Evolutionary conservation across 345 rosid genomes (phyloP).

Genomic region (Durio zibethinus): DNA sequence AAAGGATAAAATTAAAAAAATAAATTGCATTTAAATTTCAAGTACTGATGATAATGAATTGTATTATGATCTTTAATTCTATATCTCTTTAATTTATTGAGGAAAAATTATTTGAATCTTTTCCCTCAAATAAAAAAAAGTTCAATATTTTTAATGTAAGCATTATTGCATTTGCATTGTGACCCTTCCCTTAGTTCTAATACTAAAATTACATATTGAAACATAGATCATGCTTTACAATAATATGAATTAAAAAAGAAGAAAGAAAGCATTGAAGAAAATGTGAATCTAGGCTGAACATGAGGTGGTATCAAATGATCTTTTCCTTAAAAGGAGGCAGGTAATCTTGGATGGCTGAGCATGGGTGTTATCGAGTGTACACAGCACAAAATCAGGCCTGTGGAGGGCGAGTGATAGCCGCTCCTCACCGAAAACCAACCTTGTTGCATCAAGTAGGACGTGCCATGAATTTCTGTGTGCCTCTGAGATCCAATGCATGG

Average conservation of each 20-base stretch:
- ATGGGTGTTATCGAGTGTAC: slow-evolving; percentile 44
- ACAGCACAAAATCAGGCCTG: slow-evolving; percentile 59
- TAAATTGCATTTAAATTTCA: too few relatives aligned
- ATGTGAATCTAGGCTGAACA: slow-evolving; percentile 15
- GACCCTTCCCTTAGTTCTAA: neutral
- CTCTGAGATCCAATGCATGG: slow-evolving; percentile 72
- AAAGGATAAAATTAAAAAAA: too few relatives aligned
- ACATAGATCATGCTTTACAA: neutral
- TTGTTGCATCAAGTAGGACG: slow-evolving; percentile 57
- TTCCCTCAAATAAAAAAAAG: too few relatives aligned
- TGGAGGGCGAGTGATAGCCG: slow-evolving; percentile 54
- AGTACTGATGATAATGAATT: too few relatives aligned
- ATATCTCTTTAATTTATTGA: too few relatives aligned
- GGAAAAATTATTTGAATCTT: too few relatives aligned
- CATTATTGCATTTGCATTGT: neutral
- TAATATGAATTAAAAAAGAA: neutral
- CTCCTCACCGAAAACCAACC: slow-evolving; percentile 45
- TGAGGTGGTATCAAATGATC: slow-evolving; percentile 47
- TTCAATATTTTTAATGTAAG: too few relatives aligned
- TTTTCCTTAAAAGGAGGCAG: slow-evolving; percentile 66
- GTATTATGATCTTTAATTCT: too few relatives aligned
- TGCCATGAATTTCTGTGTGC: slow-evolving; percentile 77
- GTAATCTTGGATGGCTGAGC: slow-evolving; percentile 49
- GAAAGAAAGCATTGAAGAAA: too few relatives aligned
- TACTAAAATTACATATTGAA: too few relatives aligned